phyloP scores from a whole-genome alignment of 2,329 filamentous ascomycete species.

The Alternaria brassicicola region DNA sequence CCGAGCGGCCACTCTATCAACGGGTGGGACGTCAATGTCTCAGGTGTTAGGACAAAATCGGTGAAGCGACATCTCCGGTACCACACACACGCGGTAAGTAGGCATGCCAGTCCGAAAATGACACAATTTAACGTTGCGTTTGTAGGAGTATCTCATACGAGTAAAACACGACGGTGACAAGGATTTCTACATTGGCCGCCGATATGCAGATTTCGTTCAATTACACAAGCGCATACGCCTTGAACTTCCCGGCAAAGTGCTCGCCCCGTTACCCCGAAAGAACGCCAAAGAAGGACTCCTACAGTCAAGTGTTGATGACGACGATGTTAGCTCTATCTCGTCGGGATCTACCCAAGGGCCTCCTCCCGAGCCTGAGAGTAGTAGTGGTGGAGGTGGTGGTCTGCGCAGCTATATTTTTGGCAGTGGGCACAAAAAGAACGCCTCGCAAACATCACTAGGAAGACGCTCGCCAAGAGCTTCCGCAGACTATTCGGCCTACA shows the following conservation, averaged over 20 bases:
- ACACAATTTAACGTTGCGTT: conserved; percentile 4
- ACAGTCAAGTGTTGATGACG: conserved; percentile 62
- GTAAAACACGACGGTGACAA: conserved; percentile 78
- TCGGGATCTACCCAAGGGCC: conserved; percentile 74
- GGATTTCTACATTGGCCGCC: conserved; percentile 79
- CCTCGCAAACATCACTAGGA: conserved; percentile 49
- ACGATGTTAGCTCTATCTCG: conserved; percentile 80
- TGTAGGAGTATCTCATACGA: conserved; percentile 83
- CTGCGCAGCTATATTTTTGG: conserved; percentile 53
- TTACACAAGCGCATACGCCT: conserved; percentile 79
- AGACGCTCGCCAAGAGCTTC: conserved; percentile 44
- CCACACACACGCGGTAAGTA: conserved; percentile 84
- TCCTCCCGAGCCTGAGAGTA: conserved; percentile 47
- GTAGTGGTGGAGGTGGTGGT: conserved; percentile 48
- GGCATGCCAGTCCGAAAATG: background rate
- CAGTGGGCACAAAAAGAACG: conserved; percentile 50
- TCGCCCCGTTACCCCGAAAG: conserved; percentile 87
- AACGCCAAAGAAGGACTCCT: conserved; percentile 79
- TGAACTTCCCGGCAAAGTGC: conserved; percentile 87
- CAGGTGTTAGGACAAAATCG: conserved; percentile 79
- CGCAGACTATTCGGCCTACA: conserved; percentile 38
- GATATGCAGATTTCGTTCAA: conserved; percentile 86
- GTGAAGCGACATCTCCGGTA: conserved; percentile 86
- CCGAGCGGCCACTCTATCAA: conserved; percentile 93
- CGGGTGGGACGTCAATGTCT: conserved; percentile 96